Evolutionary conservation across 495 filamentous ascomycete genomes (phyloP).

Genomic region (Trypethelium eluteriae): DNA sequence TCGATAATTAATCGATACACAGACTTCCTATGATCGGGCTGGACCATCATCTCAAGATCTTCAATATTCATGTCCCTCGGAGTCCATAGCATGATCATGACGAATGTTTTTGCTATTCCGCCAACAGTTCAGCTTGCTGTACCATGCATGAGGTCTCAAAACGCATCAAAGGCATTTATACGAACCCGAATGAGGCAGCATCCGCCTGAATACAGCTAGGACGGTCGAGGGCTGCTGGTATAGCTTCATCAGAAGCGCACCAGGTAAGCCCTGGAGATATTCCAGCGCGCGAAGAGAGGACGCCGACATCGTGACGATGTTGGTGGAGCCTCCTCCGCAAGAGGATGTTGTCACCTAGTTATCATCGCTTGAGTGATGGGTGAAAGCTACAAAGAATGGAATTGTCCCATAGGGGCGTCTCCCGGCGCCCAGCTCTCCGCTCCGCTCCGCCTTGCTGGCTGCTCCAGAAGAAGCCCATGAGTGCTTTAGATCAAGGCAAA

Average conservation of each 20-base stretch:
- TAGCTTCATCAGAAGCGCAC: constrained; percentile 75
- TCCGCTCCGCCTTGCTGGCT: not conserved
- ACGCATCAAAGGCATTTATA: not conserved
- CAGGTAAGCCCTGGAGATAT: constrained; percentile 83
- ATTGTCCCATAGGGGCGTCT: not conserved
- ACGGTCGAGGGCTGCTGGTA: constrained; percentile 95
- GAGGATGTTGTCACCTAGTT: constrained; percentile 32
- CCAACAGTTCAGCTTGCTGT: not conserved
- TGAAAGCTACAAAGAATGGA: not conserved
- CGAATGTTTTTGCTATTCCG: constrained; percentile 76
- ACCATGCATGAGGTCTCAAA: not conserved
- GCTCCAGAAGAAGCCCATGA: not conserved
- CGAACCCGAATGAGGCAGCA: constrained; percentile 81
- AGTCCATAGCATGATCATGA: constrained; percentile 88
- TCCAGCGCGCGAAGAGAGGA: constrained; percentile 63
- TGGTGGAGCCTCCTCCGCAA: constrained; percentile 23
- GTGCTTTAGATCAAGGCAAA: not conserved
- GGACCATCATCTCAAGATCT: constrained; percentile 79
- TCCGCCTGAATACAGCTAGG: constrained; percentile 91
- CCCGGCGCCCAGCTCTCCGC: not conserved
- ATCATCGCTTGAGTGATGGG: constrained; percentile 30
- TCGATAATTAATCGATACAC: not conserved
- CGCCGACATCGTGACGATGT: constrained; percentile 54
- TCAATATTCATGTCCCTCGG: constrained; percentile 62
- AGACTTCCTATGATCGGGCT: constrained; percentile 43